Conservation (phyloP, 345 rosid species). For the Pseudoturritis turrita region DNA sequence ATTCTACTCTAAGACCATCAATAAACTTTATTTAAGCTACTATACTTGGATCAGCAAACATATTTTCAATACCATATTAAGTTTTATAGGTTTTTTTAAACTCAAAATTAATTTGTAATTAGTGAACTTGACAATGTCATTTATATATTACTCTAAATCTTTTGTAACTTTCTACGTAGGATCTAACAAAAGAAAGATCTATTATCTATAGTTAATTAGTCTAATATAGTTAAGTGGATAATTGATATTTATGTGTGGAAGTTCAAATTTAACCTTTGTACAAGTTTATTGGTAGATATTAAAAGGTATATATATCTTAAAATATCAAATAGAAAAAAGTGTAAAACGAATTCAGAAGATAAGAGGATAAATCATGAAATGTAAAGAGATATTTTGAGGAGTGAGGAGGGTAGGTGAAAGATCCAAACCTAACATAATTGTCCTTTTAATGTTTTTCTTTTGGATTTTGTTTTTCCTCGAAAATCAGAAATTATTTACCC, state of each 20-base stretch:
- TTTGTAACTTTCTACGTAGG: no score
- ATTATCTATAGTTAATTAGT: background rate
- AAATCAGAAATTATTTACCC: background rate
- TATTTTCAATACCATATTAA: no score
- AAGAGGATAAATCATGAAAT: constrained; percentile 6
- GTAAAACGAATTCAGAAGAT: constrained; percentile 2
- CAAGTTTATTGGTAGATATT: background rate
- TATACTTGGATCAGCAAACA: no score
- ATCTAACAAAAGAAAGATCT: background rate
- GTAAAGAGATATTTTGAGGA: constrained; percentile 4
- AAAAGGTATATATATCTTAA: background rate
- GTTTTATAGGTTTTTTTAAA: no score
- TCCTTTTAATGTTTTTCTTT: constrained; percentile 16
- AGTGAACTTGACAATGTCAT: no score
- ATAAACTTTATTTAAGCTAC: no score
- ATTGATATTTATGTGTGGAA: background rate
- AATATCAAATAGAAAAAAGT: background rate
- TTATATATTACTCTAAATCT: no score
- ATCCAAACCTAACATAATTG: constrained; percentile 27
- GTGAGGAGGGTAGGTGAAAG: constrained; percentile 13
- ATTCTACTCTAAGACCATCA: no score
- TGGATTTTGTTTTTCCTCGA: background rate
- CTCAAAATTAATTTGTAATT: no score
- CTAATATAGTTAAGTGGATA: background rate
- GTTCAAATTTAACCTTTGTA: background rate